Evolutionary conservation across 495 filamentous ascomycete species (phyloP).

Genomic region (Acidomyces sp.): DNA sequence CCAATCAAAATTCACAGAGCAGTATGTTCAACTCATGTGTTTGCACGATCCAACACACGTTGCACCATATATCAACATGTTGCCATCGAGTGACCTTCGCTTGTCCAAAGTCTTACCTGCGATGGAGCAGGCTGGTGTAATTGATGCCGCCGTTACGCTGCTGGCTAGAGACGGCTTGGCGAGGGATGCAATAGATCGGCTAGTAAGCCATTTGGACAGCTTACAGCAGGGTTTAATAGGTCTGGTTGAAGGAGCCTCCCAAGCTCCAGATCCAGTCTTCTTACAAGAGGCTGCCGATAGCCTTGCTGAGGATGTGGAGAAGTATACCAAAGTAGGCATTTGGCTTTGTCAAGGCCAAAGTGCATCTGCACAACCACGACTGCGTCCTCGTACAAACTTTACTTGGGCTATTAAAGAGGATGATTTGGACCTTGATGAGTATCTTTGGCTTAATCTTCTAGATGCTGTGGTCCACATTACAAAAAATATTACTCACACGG

Average conservation of each 20-base stretch:
- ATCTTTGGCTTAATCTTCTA: slow-evolving; percentile 82
- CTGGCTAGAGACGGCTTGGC: slow-evolving; percentile 85
- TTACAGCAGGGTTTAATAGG: slow-evolving; percentile 69
- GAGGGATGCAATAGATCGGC: slow-evolving; percentile 66
- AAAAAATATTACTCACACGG: slow-evolving; percentile 32
- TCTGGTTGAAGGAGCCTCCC: slow-evolving; percentile 44
- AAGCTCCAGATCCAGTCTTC: slow-evolving; percentile 41
- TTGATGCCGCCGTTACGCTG: slow-evolving; percentile 85
- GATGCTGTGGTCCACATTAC: slow-evolving; percentile 72
- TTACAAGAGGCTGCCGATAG: slow-evolving; percentile 44
- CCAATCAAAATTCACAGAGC: slow-evolving; percentile 51
- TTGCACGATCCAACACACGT: slow-evolving; percentile 69
- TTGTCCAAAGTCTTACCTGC: slow-evolving; percentile 71
- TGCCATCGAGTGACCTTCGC: slow-evolving; percentile 67
- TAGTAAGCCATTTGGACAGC: slow-evolving; percentile 62
- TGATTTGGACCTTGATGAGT: slow-evolving; percentile 61
- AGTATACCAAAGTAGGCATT: slow-evolving; percentile 78
- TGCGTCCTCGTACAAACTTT: slow-evolving; percentile 18
- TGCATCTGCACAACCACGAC: slow-evolving; percentile 32
- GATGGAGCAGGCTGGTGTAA: slow-evolving; percentile 76
- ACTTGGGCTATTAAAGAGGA: slow-evolving; percentile 35
- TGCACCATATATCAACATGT: slow-evolving; percentile 64
- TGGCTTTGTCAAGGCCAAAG: slow-evolving; percentile 93
- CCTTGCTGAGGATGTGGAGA: slow-evolving; percentile 64
- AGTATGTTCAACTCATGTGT: slow-evolving; percentile 85